phyloP scores from a whole-genome alignment of 257 asterid genomes.

The Solanum chiquidenum region DNA sequence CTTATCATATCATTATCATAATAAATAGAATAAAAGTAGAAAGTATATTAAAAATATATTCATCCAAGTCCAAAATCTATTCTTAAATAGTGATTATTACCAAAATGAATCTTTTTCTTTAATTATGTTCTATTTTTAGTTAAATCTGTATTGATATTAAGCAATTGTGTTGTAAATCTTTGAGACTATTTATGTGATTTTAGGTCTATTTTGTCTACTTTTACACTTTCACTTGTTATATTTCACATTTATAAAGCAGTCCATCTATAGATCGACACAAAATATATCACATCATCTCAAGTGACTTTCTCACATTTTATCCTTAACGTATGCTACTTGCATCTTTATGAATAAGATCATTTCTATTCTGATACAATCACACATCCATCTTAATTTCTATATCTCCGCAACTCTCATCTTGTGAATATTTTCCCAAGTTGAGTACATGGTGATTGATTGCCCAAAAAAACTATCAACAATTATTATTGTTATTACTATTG shows the following conservation, averaged over 20 bases:
- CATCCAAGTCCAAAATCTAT: not conserved
- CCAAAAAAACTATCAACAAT: too few species aligned
- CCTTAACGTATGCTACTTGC: not conserved
- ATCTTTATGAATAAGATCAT: not conserved
- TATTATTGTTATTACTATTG: too few species aligned
- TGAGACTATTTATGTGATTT: not conserved
- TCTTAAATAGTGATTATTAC: not conserved
- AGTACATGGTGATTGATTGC: too few species aligned
- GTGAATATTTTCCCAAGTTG: not conserved
- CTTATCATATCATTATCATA: not conserved
- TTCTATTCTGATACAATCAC: not conserved
- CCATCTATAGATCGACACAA: not conserved
- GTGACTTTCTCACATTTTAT: not conserved
- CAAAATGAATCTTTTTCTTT: not conserved
- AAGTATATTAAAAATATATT: not conserved
- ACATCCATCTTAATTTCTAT: too few species aligned
- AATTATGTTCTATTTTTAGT: not conserved
- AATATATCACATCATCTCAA: not conserved
- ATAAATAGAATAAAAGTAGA: not conserved
- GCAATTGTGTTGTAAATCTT: rapidly evolving
- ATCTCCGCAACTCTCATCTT: not conserved
- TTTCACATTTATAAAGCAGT: not conserved
- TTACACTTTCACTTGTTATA: not conserved
- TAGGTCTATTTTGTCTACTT: not conserved
- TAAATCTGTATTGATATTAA: not conserved